Conservation (phyloP, 2,329 filamentous ascomycete genomes). For the Cladosporium sp. region DNA sequence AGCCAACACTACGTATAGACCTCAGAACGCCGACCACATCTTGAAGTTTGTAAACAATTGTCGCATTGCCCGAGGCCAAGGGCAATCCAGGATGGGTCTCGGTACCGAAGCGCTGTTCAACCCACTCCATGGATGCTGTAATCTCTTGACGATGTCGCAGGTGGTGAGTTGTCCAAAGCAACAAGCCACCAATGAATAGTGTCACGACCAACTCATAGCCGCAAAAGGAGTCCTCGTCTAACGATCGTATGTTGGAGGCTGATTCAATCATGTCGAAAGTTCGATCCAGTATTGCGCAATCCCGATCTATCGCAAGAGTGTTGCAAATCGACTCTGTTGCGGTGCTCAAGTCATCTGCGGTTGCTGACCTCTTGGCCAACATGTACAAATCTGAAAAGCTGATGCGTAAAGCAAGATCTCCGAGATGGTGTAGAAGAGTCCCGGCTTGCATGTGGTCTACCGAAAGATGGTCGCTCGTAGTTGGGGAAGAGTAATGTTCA, state of each 20-base stretch:
- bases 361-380: not conserved
- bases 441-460: not conserved
- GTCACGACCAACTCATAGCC: not conserved
- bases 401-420: not conserved
- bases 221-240: not conserved
- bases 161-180: constrained; percentile 3
- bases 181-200: not conserved
- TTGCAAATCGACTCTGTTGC: constrained; percentile 1
- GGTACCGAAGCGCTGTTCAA: not conserved
- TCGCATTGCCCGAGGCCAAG: not conserved
- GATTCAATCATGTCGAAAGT: not conserved
- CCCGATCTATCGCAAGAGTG: not conserved
- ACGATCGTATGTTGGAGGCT: not conserved
- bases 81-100: not conserved
- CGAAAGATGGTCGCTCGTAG: not conserved
- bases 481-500: not conserved
- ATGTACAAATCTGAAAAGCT: not conserved
- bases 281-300: not conserved
- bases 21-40: not conserved
- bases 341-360: not conserved
- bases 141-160: not conserved
- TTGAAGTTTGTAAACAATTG: not conserved
- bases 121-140: not conserved
- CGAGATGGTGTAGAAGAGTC: not conserved
- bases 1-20: not conserved